Evolutionary conservation across 306 rosid genomes (phyloP).

Genomic region (Boehmeria nivea): DNA sequence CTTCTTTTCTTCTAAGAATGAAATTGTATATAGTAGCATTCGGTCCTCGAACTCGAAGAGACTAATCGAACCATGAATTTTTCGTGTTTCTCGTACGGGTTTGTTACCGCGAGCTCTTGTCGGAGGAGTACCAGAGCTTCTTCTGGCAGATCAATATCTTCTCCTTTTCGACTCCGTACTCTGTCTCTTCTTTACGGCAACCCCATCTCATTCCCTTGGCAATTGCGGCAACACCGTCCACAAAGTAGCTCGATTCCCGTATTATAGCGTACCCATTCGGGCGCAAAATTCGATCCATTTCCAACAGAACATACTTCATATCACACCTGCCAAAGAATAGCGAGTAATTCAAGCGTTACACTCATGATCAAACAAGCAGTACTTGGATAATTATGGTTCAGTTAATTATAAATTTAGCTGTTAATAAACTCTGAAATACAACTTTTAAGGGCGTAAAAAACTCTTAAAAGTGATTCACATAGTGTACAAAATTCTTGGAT

Average conservation of each 20-base stretch:
- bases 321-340: slow-evolving; percentile 58
- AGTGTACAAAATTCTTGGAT: too few relatives aligned
- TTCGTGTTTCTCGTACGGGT: neutral
- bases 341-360: slow-evolving; percentile 10
- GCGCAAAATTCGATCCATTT: slow-evolving; percentile 89
- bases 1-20: slow-evolving; percentile 20
- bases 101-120: slow-evolving; percentile 45
- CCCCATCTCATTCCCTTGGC: slow-evolving; percentile 78
- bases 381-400: too few relatives aligned
- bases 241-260: slow-evolving; percentile 73
- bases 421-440: too few relatives aligned
- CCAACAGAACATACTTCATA: slow-evolving; percentile 79
- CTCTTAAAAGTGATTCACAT: too few relatives aligned
- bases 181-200: slow-evolving; percentile 73
- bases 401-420: too few relatives aligned
- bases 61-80: slow-evolving; percentile 18
- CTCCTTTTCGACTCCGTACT: slow-evolving; percentile 62
- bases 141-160: slow-evolving; percentile 89
- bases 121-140: slow-evolving; percentile 76
- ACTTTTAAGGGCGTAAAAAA: too few relatives aligned
- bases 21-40: slow-evolving; percentile 15
- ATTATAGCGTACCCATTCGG: slow-evolving; percentile 68
- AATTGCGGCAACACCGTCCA: slow-evolving; percentile 58
- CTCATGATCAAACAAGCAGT: neutral
- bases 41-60: slow-evolving; percentile 19